Evolutionary conservation across 208 protist genomes (phyloP).

Genomic region (Trypanosoma cruzi): DNA sequence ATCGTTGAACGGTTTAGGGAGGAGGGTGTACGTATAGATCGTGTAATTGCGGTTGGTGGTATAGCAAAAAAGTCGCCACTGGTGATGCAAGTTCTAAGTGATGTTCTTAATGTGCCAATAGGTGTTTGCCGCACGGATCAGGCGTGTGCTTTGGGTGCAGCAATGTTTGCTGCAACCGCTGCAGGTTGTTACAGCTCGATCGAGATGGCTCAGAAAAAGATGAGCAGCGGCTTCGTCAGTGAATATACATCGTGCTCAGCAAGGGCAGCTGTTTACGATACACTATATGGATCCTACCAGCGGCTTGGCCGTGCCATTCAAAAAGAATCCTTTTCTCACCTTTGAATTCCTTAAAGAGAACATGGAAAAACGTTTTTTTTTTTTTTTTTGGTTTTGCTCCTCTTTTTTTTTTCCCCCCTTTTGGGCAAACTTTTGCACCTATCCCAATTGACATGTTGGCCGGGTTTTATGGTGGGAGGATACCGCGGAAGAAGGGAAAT

Average conservation of each 20-base stretch:
- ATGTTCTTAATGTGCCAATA: constrained; percentile 61
- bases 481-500: too few relatives aligned
- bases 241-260: constrained; percentile 36
- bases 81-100: constrained; percentile 45
- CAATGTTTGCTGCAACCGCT: constrained; percentile 55
- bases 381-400: background rate
- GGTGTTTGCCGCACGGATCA: constrained; percentile 52
- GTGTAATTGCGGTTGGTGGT: constrained; percentile 59
- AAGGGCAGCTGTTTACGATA: constrained; percentile 32
- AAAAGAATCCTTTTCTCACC: constrained; percentile 10
- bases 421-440: too few relatives aligned
- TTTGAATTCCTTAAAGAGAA: background rate
- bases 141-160: constrained; percentile 52
- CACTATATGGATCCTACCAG: constrained; percentile 41
- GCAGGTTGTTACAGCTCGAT: constrained; percentile 45
- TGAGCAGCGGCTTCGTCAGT: constrained; percentile 38
- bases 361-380: constrained; percentile 12
- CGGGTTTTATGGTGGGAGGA: too few relatives aligned
- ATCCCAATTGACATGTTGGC: too few relatives aligned
- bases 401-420: too few relatives aligned
- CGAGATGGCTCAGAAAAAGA: constrained; percentile 39
- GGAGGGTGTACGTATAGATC: constrained; percentile 58
- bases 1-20: constrained; percentile 55
- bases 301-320: constrained; percentile 25
- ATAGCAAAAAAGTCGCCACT: constrained; percentile 58